Conservation (phyloP, 257 asterid species). For the Primulina huaijiensis region DNA sequence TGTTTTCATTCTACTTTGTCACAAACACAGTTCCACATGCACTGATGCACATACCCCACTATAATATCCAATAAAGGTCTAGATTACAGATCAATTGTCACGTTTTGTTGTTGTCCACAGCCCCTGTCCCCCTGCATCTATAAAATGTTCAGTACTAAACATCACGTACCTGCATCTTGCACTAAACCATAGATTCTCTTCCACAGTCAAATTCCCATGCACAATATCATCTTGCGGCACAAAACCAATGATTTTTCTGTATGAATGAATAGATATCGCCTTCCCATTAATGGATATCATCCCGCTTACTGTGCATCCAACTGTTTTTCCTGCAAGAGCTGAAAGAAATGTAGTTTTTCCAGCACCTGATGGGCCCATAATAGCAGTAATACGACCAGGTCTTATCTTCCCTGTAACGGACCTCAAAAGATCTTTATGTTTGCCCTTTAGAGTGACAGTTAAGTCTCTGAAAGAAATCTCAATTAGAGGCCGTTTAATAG, state of each 20-base stretch:
- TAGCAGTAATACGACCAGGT: conserved; percentile 57
- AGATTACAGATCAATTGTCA: not conserved
- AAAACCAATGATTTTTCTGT: conserved; percentile 52
- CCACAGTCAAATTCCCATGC: conserved; percentile 65
- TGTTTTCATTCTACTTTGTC: not conserved
- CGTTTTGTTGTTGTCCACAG: not conserved
- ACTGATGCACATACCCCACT: not conserved
- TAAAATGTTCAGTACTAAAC: not conserved
- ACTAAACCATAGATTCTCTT: conserved; percentile 65
- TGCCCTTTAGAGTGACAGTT: conserved; percentile 53
- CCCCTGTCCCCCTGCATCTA: not conserved
- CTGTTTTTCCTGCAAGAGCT: conserved; percentile 60
- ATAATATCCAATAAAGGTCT: not conserved
- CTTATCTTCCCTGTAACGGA: conserved; percentile 50
- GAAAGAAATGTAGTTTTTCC: conserved; percentile 67
- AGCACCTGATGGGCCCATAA: conserved; percentile 71
- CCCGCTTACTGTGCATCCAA: conserved; percentile 55
- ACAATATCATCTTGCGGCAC: conserved; percentile 72
- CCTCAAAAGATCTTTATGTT: conserved; percentile 43
- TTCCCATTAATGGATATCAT: conserved; percentile 47
- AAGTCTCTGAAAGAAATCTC: conserved; percentile 53
- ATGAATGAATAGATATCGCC: conserved; percentile 44
- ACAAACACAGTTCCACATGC: not conserved
- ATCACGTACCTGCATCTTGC: conserved; percentile 58
- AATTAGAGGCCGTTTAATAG: conserved; percentile 43